Percentiles rank a stretch among this genome's conserved stretches.
These are phyloP conservation scores for Trichoderma asperellum DNA, from an alignment of 2,329 filamentous ascomycete species.

Conservation along the genomic window DNA sequence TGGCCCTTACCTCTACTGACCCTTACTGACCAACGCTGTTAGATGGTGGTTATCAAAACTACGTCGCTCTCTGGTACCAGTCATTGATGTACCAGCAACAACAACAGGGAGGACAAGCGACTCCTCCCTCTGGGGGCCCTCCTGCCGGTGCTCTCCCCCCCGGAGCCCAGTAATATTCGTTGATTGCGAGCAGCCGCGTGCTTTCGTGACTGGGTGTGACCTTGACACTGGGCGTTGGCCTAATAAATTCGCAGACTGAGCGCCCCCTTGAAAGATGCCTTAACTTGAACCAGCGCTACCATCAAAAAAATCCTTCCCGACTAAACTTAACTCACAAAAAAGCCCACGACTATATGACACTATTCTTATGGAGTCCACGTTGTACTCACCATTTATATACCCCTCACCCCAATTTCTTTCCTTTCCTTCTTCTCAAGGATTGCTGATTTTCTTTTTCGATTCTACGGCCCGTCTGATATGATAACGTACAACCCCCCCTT, in stretches of 20 bases:
- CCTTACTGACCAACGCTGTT: slow-evolving; percentile 32
- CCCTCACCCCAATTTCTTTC: slow-evolving; percentile 8
- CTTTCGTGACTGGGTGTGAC: slow-evolving; percentile 30
- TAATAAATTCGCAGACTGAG: slow-evolving; percentile 30
- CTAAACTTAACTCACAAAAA: slow-evolving; percentile 30
- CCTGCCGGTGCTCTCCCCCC: slow-evolving; percentile 44
- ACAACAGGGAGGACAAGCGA: slow-evolving; percentile 45
- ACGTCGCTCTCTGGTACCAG: slow-evolving; percentile 80
- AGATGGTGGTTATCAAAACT: slow-evolving; percentile 83
- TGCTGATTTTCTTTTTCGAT: slow-evolving; percentile 26
- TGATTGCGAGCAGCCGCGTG: slow-evolving; percentile 23
- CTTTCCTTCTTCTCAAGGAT: slow-evolving; percentile 36
- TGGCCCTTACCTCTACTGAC: neutral
- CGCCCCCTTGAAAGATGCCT: slow-evolving; percentile 39
- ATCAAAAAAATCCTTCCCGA: slow-evolving; percentile 16
- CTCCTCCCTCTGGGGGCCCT: slow-evolving; percentile 41
- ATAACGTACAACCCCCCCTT: slow-evolving; percentile 32
- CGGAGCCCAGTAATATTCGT: slow-evolving; percentile 44
- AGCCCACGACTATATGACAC: slow-evolving; percentile 36
- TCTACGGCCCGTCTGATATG: slow-evolving; percentile 30
- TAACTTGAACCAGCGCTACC: slow-evolving; percentile 42
- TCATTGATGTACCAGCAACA: slow-evolving; percentile 57
- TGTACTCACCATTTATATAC: slow-evolving; percentile 39
- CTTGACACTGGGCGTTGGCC: slow-evolving; percentile 27
- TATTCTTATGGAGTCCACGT: slow-evolving; percentile 38